These are phyloP conservation scores for Cyclostephanos invisitatus DNA, from an alignment of 108 stramenopile species.

Conservation along the genomic window DNA sequence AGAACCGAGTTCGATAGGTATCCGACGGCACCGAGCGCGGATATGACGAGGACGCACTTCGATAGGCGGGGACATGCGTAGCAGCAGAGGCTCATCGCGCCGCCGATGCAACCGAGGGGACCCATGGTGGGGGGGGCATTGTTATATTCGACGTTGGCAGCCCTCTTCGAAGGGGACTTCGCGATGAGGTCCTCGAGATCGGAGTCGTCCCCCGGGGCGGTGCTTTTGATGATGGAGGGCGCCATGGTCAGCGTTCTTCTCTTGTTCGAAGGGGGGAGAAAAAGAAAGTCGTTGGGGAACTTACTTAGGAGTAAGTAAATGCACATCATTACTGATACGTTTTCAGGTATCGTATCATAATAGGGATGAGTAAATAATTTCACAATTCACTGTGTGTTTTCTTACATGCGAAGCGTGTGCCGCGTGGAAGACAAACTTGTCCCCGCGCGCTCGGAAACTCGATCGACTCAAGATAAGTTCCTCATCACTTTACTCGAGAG, in stretches of 20 bases:
- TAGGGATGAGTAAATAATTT: too few species aligned
- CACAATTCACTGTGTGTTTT: too few species aligned
- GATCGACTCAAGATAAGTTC: too few species aligned
- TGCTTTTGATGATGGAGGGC: background rate
- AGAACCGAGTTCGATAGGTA: conserved; percentile 39
- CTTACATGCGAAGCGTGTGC: too few species aligned
- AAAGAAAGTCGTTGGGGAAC: too few species aligned
- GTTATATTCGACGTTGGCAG: background rate
- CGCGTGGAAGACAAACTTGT: too few species aligned
- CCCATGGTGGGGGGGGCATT: background rate
- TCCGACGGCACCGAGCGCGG: background rate
- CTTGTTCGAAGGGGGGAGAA: background rate
- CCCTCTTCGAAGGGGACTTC: conserved; percentile 17
- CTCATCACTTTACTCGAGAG: too few species aligned
- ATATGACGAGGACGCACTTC: conserved; percentile 20
- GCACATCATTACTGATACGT: too few species aligned
- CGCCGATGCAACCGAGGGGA: conserved; percentile 11
- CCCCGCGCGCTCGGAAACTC: too few species aligned
- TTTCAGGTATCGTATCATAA: too few species aligned
- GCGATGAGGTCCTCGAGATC: conserved; percentile 42
- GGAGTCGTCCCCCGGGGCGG: conserved; percentile 35
- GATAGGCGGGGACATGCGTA: conserved; percentile 23
- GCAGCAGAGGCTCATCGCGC: conserved; percentile 12
- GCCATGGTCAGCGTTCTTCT: background rate
- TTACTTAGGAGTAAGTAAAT: too few species aligned